A percentile compares a stretch with the other conserved stretches of the same genome.
phyloP scores from a whole-genome alignment of 1,139 yeast genomes.

The Blastobotrys buckinghamii region DNA sequence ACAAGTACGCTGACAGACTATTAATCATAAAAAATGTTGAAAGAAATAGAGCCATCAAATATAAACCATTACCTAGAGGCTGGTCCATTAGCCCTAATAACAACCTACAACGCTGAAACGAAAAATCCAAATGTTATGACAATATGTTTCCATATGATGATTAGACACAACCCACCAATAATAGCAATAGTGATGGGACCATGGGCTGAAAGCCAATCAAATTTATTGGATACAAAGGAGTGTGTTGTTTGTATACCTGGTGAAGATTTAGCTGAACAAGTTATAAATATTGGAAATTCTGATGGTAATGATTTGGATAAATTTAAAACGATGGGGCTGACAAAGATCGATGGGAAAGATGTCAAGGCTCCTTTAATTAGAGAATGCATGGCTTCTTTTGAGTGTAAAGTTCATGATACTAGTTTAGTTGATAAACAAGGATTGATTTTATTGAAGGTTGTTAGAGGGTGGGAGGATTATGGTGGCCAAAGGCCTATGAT shows the following conservation, averaged over 20 bases:
- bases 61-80: neutral
- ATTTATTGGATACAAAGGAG: constrained; percentile 15
- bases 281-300: constrained; percentile 19
- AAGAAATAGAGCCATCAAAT: neutral
- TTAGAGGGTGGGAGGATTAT: neutral
- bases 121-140: constrained; percentile 16
- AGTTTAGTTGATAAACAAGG: constrained; percentile 2
- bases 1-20: too few relatives aligned
- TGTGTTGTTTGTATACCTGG: constrained; percentile 17
- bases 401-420: constrained; percentile 14
- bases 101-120: neutral
- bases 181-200: constrained; percentile 16
- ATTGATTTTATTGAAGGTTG: neutral
- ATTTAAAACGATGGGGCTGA: constrained; percentile 12
- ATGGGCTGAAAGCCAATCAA: constrained; percentile 15
- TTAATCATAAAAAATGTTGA: too few relatives aligned
- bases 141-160: constrained; percentile 19
- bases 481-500: neutral
- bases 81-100: constrained; percentile 1
- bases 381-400: constrained; percentile 16
- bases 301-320: constrained; percentile 13
- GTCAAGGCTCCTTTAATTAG: constrained; percentile 14
- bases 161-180: constrained; percentile 16
- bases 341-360: neutral
- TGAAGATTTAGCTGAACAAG: constrained; percentile 12